These are phyloP conservation scores for Pythium dissimile DNA, from an alignment of 352 stramenopile genomes.

Conservation along the genomic window DNA sequence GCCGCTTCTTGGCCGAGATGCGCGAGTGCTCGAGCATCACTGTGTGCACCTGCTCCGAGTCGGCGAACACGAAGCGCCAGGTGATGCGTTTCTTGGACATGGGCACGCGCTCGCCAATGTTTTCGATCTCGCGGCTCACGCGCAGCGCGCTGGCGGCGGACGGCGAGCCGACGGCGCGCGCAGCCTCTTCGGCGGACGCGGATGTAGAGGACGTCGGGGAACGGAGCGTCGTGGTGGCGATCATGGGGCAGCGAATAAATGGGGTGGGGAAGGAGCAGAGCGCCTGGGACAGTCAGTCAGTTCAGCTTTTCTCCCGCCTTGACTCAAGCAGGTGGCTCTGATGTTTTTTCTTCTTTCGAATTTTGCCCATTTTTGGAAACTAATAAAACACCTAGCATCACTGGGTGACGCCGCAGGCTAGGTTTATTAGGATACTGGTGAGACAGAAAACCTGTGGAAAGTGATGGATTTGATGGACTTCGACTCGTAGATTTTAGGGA, in stretches of 20 bases:
- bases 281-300: not conserved
- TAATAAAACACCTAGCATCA: too few species aligned
- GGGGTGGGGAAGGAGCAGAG: not conserved
- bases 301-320: not conserved
- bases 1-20: conserved; percentile 78
- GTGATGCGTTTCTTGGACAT: conserved; percentile 85
- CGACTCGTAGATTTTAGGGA: too few species aligned
- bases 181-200: not conserved
- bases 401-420: too few species aligned
- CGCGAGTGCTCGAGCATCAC: conserved; percentile 83
- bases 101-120: conserved; percentile 74
- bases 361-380: too few species aligned
- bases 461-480: too few species aligned
- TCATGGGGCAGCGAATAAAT: not conserved
- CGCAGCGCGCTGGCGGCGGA: conserved; percentile 38
- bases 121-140: conserved; percentile 72
- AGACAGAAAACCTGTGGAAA: too few species aligned
- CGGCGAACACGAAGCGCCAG: conserved; percentile 78
- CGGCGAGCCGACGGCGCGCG: not conserved
- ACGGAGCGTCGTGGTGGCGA: conserved; percentile 5
- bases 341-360: too few species aligned
- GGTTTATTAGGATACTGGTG: too few species aligned
- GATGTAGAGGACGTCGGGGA: too few species aligned
- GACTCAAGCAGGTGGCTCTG: too few species aligned
- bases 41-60: conserved; percentile 76